Evolutionary conservation across 495 filamentous ascomycete species (phyloP), one percentile per base, ranked within the genome.

Genomic region (Neurospora sp.): DNA sequence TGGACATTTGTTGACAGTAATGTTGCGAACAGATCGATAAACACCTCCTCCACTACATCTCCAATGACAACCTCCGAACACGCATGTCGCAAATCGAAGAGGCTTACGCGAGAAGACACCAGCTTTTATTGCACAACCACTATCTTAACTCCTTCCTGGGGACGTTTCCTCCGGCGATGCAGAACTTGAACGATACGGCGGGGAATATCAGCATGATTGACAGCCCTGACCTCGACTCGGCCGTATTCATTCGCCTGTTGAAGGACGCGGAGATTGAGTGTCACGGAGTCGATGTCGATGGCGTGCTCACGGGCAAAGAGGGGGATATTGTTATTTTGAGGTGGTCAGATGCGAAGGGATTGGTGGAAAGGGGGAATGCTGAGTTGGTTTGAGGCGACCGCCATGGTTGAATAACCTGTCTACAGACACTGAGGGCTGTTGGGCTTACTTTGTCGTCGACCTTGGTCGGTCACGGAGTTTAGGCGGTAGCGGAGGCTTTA

Each of bases 161-260:
- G 0, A 87, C 90, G 36, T 99, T 99, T 75, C 94, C 96, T 37
- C 81, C 87, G 42, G 82, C 86, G 45, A 79, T 98, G 79, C 89
- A 92, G 79, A 87, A 92, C 78, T 83, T 99, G 70, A 94, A 98
- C 85, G 96, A 99, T 83, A 92, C 92, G 70, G 89, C 91, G 0
- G 95, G 93, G 2, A 93, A 94, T 2, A 91, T 94, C 72, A 93
- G 89, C 82, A 99, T 99, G 96, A 88, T 99, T 31, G 93, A 96
- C 74, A 85, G 87, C 1, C 96, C 96, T 9, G 96, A 98, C 82
- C 80, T 87, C 71, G 90, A 93, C 54, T 85, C 88, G 48, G 93
- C 92, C 21, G 94, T 98, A 15, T 97, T 99, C 83, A 90, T 93
- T 48, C 84, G 95, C 73, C 89, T 92, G 75, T 82, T 97, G 38